Base-by-base conservation (phyloP, 352 stramenopile genomes). In the Phytophthora tubulina region DNA sequence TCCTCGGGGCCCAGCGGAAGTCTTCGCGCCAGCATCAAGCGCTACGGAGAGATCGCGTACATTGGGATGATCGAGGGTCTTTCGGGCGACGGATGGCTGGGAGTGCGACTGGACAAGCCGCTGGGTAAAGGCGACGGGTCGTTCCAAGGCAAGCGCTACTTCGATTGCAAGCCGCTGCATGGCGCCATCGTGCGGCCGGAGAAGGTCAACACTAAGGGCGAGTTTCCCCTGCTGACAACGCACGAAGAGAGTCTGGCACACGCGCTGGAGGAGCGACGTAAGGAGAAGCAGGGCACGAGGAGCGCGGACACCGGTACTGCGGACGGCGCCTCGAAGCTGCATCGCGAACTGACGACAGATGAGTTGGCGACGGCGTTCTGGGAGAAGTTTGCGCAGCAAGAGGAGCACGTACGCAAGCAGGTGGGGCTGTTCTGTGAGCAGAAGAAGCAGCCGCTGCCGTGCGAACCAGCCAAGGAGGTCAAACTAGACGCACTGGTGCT, bases 51-150 rank as follows among this genome's bases (percentile, higher is more conserved):
- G 60, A 76, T 96, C 44, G 82, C 74, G 62, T 93, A 87, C 73
- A 78, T 94, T 30, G 89, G 89, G 6, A 1, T 50, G 15, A 75
- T 94, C 4, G 58, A 71, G 0, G 80, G 86, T 1, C 82, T 96
- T 0, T 75, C 83, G 0, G 73, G 69, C 0, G 85, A 90, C 57
- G 80, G 80, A 21, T 96, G 87, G 87, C 70, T 93, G 53, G 87
- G 89, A 38, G 78, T 96, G 55, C 76, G 80, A 1, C 74, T 96
- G 53, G 89, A 96, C 61, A 80, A 93, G 53, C 80, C 89, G 33
- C 72, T 93, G 32, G 89, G 89, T 42, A 93, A 90, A 72, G 86
- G 91, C 63, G 87, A 96, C 70, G 87, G 89, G 13, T 70, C 75
- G 17, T 69, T 79, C 57, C 63, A 87, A 11, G 81, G 79, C 53